These are phyloP conservation scores for Paecilomyces formosus DNA, from an alignment of 2,329 filamentous ascomycete species.

Conservation along the genomic window DNA sequence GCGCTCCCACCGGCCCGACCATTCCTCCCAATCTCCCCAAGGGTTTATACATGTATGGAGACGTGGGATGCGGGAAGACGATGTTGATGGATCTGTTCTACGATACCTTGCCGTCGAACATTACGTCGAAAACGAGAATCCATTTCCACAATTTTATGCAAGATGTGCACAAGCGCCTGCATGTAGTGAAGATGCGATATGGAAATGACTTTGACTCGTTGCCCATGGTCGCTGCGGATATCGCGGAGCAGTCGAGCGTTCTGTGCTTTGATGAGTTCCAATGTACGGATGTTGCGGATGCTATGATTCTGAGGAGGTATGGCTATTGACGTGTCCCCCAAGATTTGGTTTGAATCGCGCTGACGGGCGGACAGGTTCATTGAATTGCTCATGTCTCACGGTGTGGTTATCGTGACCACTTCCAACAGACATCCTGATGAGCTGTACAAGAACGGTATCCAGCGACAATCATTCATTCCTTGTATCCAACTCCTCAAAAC, in stretches of 20 bases:
- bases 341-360: constrained; percentile 1
- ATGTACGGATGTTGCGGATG: constrained; percentile 95
- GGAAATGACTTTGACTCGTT: constrained; percentile 86
- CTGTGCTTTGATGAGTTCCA: constrained; percentile 99
- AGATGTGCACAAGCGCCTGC: constrained; percentile 83
- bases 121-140: constrained; percentile 79
- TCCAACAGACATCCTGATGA: constrained; percentile 96
- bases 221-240: constrained; percentile 89
- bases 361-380: constrained; percentile 54
- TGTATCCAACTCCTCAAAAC: constrained; percentile 88
- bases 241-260: constrained; percentile 76
- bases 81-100: constrained; percentile 99
- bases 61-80: constrained; percentile 95
- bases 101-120: constrained; percentile 75
- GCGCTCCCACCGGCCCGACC: constrained; percentile 22
- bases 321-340: constrained; percentile 6
- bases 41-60: constrained; percentile 89
- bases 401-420: constrained; percentile 92
- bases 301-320: constrained; percentile 85
- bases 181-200: constrained; percentile 80
- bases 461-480: constrained; percentile 89
- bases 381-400: constrained; percentile 87
- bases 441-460: constrained; percentile 95
- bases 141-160: constrained; percentile 99
- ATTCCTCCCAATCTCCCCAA: constrained; percentile 72